Percentiles rank a stretch among this genome's conserved stretches.
phyloP scores from a whole-genome alignment of 768 basidiomycete species.

The Leccinum rimulosum region DNA sequence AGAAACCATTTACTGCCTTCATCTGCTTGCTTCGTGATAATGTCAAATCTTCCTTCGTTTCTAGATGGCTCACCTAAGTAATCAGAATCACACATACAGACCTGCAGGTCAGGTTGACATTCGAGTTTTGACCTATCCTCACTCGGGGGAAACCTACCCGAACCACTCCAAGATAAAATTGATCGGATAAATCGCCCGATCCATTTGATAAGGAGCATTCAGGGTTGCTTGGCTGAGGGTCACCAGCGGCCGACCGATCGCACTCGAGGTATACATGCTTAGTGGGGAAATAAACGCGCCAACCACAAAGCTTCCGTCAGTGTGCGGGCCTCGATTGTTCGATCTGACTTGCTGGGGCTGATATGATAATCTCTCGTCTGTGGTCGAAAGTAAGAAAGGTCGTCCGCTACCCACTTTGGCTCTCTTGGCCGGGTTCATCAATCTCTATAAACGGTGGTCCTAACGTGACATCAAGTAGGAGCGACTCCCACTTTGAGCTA shows the following conservation, averaged over 20 bases:
- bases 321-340: conserved; percentile 26
- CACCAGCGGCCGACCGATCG: conserved; percentile 37
- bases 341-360: neutral
- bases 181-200: neutral
- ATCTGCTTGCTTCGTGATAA: conserved; percentile 43
- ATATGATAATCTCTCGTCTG: conserved; percentile 23
- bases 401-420: conserved; percentile 37
- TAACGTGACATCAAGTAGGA: conserved; percentile 19
- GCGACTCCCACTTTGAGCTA: too few relatives aligned
- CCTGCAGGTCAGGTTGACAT: conserved; percentile 13
- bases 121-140: conserved; percentile 8
- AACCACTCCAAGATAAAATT: neutral
- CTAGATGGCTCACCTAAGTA: conserved; percentile 14
- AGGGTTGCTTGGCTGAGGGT: conserved; percentile 22
- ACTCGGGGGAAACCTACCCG: conserved; percentile 3
- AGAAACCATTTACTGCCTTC: conserved; percentile 32
- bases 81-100: conserved; percentile 14
- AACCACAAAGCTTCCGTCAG: conserved; percentile 41
- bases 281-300: conserved; percentile 32
- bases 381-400: conserved; percentile 34
- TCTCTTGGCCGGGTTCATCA: conserved; percentile 28
- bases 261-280: conserved; percentile 34
- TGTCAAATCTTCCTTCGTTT: conserved; percentile 26
- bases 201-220: neutral
- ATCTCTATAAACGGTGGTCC: conserved; percentile 31